Conservation (phyloP, 129 eudicot genomes). For the Mikania micrantha region DNA sequence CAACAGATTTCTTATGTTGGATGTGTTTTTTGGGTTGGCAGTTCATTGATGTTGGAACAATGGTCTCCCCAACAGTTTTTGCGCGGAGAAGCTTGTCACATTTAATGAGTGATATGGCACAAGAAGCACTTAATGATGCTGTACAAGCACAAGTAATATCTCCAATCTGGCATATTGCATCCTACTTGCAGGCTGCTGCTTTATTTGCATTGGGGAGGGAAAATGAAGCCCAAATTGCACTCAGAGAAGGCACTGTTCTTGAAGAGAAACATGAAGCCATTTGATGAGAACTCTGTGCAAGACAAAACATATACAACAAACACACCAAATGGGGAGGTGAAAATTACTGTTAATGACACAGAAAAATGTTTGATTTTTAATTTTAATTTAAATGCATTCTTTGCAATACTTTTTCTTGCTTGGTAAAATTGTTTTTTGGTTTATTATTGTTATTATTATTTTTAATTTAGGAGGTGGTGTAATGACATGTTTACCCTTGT, state of each 20-base stretch:
- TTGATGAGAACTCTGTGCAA: constrained; percentile 19
- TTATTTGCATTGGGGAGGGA: constrained; percentile 74
- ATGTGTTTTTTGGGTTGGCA: constrained; percentile 19
- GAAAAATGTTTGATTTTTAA: constrained; percentile 19
- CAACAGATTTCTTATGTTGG: neutral
- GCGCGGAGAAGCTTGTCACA: constrained; percentile 85
- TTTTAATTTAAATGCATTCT: constrained; percentile 25
- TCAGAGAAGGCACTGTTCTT: constrained; percentile 78
- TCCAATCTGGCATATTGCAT: constrained; percentile 90
- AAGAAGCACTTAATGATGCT: constrained; percentile 86
- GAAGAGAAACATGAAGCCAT: constrained; percentile 57
- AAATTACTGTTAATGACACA: neutral
- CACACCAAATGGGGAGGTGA: neutral
- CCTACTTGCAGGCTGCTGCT: constrained; percentile 79
- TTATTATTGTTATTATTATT: neutral
- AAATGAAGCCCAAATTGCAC: constrained; percentile 84
- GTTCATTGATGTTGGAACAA: constrained; percentile 89
- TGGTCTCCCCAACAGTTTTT: constrained; percentile 90
- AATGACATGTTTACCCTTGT: constrained; percentile 34
- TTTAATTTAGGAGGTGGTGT: constrained; percentile 24
- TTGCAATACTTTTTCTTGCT: constrained; percentile 16
- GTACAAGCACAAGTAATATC: constrained; percentile 90
- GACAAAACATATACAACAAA: neutral
- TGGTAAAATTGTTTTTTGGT: constrained; percentile 25
- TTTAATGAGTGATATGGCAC: constrained; percentile 68